A percentile compares a stretch with the other conserved stretches of the same genome.
Conservation (phyloP, 495 filamentous ascomycete genomes). For the Penicillium atrosanguineum region DNA sequence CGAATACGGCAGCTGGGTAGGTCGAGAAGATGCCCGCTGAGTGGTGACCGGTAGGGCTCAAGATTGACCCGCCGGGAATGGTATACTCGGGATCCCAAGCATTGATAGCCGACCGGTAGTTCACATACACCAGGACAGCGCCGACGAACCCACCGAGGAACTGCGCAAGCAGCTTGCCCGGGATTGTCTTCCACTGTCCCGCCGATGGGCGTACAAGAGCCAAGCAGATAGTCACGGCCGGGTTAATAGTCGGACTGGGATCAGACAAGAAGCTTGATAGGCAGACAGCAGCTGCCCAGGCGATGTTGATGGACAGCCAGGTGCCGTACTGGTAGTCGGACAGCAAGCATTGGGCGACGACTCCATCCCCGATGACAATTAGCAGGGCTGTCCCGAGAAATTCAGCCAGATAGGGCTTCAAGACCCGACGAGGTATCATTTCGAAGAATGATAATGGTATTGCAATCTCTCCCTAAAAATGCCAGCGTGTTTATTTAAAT, state of each 20-base stretch:
- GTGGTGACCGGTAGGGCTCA: constrained; percentile 34
- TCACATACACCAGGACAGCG: constrained; percentile 34
- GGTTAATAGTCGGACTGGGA: constrained; percentile 34
- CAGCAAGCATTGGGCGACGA: constrained; percentile 34
- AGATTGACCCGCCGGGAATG: constrained; percentile 35
- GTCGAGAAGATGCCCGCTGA: constrained; percentile 37
- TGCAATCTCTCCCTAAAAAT: not conserved
- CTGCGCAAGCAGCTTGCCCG: constrained; percentile 31
- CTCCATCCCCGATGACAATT: constrained; percentile 37
- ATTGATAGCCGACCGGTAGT: constrained; percentile 34
- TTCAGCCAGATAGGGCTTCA: constrained; percentile 35
- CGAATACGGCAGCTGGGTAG: constrained; percentile 26
- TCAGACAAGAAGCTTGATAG: constrained; percentile 30
- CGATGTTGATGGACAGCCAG: constrained; percentile 38
- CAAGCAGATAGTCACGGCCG: constrained; percentile 27
- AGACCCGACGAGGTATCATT: constrained; percentile 27
- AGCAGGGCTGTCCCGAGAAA: constrained; percentile 37
- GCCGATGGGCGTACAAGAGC: constrained; percentile 31
- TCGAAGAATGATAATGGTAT: not conserved
- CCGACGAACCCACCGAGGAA: constrained; percentile 35
- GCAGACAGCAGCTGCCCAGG: constrained; percentile 34
- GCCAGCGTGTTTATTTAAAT: not conserved
- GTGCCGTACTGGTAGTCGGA: constrained; percentile 39
- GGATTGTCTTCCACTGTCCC: constrained; percentile 30
- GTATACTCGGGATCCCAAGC: constrained; percentile 39